These are phyloP conservation scores for Clarireedia monteithiana DNA, from an alignment of 2,329 filamentous ascomycete genomes.

Conservation along the genomic window DNA sequence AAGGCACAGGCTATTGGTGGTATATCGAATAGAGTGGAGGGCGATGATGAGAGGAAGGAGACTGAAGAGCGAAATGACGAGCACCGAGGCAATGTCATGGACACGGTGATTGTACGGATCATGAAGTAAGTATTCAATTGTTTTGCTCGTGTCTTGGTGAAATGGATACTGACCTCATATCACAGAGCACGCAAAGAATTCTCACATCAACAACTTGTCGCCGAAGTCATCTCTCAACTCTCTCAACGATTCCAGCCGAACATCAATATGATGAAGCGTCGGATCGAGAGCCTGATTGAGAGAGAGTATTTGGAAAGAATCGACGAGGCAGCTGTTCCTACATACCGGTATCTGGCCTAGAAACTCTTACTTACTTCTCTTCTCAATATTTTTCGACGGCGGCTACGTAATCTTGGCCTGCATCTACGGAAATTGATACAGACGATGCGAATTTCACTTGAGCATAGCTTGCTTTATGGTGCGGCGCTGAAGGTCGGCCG, in stretches of 20 bases:
- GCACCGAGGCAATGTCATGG: constrained; percentile 61
- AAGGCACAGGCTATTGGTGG: constrained; percentile 78
- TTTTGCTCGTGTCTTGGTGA: neutral
- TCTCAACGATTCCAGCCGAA: constrained; percentile 66
- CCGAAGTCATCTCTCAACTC: constrained; percentile 65
- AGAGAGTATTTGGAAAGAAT: constrained; percentile 72
- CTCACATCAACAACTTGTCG: constrained; percentile 59
- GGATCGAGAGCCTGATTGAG: constrained; percentile 70
- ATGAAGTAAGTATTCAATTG: constrained; percentile 61
- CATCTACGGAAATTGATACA: no score
- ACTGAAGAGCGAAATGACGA: constrained; percentile 73
- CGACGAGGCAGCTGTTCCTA: constrained; percentile 53
- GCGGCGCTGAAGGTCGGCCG: no score
- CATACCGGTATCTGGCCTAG: constrained; percentile 65
- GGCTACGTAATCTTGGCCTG: no score
- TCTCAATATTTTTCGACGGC: no score
- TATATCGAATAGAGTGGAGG: constrained; percentile 78
- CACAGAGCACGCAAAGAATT: constrained; percentile 68
- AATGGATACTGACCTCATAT: constrained; percentile 26
- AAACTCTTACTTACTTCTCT: neutral
- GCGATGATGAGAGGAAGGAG: constrained; percentile 55
- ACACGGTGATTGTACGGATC: constrained; percentile 71
- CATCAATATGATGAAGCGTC: constrained; percentile 68
- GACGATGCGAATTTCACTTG: no score
- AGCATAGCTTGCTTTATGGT: no score